Evolutionary conservation across 345 rosid species (phyloP), one percentile per base, ranked within the genome.

Genomic region (Gossypium raimondii): DNA sequence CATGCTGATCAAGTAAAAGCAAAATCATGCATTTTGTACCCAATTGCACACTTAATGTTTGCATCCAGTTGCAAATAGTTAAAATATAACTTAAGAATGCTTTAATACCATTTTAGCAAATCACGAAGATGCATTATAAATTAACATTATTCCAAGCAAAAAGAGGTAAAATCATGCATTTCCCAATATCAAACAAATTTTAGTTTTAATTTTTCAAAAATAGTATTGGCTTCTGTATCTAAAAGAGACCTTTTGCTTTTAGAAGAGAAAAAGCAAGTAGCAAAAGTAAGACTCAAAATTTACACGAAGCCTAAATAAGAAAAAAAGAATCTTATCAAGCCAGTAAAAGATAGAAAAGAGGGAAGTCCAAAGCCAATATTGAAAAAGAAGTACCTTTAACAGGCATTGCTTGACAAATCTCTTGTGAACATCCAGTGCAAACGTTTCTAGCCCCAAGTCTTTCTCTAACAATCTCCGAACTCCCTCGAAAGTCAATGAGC

Each of bases 391-490:
- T 83, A 91, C 97, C 90, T 88, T 81, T 45, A 78, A 58, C 67
- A 95, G 78, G 76, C 86, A 82, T 45, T 90, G 81, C 79, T 88
- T 89, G 50, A 93, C 82, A 81, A 87, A 87, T 79, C 87, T 86
- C 88, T 89, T 93, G 71, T 91, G 92, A 45, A 81, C 87, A 77
- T 95, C 98, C 87, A 95, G 77, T 12, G 90, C 90, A 81, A 62
- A 82, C 73, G 71, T 78, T 72, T 88, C 89, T 80, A 95, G 77
- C 66, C 88, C 90, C 80, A 95, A 71, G 80, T 90, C 93, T 83
- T 89, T 85, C 92, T 95, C 99, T 57, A 95, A 62, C 75, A 93
- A 63, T 77, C 97, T 87, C 75, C 99, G 85, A 67, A 91, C 96
- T 52, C 93, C 93, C 87, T 85, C 96, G 53, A 93, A 85, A 7